Conservation (phyloP, 2,329 filamentous ascomycete genomes). For the Arthrobotrys iridis region DNA sequence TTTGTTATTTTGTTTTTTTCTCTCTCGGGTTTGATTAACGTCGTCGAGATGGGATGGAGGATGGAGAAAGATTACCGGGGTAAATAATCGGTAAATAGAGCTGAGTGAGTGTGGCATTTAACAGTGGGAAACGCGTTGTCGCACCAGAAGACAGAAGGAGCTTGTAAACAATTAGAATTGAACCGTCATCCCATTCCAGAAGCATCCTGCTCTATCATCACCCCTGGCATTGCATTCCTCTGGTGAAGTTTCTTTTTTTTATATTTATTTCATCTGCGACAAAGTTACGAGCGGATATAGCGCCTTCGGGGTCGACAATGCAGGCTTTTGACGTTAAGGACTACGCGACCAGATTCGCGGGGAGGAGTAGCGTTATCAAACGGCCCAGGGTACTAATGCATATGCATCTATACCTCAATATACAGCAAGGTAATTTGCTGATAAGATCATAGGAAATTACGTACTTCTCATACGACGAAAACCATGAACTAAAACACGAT, state of each 20-base stretch:
- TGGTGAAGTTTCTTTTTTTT: no score
- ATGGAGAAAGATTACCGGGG: background rate
- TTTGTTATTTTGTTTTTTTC: background rate
- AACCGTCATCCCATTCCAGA: no score
- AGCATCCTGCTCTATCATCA: no score
- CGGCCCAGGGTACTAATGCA: conserved; percentile 71
- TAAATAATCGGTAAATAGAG: no score
- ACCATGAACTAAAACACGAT: conserved; percentile 79
- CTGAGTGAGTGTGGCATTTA: conserved; percentile 1
- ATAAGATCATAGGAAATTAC: conserved; percentile 90
- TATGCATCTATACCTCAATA: background rate
- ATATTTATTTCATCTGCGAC: no score
- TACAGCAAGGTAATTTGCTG: no score
- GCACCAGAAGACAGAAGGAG: no score
- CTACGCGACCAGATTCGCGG: conserved; percentile 75
- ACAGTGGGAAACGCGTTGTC: conserved; percentile 37
- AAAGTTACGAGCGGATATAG: background rate
- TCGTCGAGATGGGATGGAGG: background rate
- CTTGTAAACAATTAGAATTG: conserved; percentile 23
- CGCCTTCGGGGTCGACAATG: background rate
- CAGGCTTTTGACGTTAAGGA: conserved; percentile 69
- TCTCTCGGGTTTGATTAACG: background rate
- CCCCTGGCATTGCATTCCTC: no score
- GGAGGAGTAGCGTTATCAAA: conserved; percentile 75
- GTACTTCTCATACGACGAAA: conserved; percentile 89